These are phyloP conservation scores for Phytophthora pinifolia DNA, from an alignment of 352 stramenopile genomes.

Conservation along the genomic window DNA sequence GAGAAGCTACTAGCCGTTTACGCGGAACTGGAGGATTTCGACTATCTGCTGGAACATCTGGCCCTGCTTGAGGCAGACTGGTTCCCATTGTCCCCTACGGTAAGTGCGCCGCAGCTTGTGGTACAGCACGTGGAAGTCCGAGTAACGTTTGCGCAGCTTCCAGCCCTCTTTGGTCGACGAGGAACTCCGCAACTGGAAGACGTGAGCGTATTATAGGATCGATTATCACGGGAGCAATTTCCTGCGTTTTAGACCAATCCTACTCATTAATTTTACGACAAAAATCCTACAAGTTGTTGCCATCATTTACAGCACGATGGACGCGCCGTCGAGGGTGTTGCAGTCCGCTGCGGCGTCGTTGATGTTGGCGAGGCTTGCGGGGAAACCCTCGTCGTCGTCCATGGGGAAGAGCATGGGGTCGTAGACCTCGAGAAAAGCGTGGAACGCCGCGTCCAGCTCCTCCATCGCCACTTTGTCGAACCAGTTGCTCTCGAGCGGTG, in stretches of 20 bases:
- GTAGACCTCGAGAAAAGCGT: slow-evolving; percentile 26
- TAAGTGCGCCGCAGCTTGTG: slow-evolving; percentile 16
- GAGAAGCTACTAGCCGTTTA: slow-evolving; percentile 24
- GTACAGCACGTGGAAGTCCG: slow-evolving; percentile 25
- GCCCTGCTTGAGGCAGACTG: slow-evolving; percentile 17
- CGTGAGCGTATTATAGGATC: too few species aligned
- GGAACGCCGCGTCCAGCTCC: slow-evolving; percentile 27
- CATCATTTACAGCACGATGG: slow-evolving; percentile 21
- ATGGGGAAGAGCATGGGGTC: slow-evolving; percentile 23
- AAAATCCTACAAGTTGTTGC: slow-evolving; percentile 9
- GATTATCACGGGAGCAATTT: too few species aligned
- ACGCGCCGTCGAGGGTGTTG: slow-evolving; percentile 11
- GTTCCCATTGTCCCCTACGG: slow-evolving; percentile 20
- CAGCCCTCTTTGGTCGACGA: slow-evolving; percentile 20
- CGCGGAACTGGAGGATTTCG: slow-evolving; percentile 20
- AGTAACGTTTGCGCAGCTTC: slow-evolving; percentile 31
- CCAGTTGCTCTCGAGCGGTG: slow-evolving; percentile 23
- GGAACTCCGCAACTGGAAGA: slow-evolving; percentile 23
- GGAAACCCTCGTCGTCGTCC: slow-evolving; percentile 5
- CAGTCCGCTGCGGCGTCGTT: too few species aligned
- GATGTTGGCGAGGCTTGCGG: too few species aligned
- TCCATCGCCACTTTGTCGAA: slow-evolving; percentile 25
- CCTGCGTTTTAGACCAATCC: too few species aligned
- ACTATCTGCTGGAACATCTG: slow-evolving; percentile 12
- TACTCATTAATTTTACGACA: slow-evolving; percentile 12